Conservation (phyloP, 768 basidiomycete genomes). For the Suillus subaureus region DNA sequence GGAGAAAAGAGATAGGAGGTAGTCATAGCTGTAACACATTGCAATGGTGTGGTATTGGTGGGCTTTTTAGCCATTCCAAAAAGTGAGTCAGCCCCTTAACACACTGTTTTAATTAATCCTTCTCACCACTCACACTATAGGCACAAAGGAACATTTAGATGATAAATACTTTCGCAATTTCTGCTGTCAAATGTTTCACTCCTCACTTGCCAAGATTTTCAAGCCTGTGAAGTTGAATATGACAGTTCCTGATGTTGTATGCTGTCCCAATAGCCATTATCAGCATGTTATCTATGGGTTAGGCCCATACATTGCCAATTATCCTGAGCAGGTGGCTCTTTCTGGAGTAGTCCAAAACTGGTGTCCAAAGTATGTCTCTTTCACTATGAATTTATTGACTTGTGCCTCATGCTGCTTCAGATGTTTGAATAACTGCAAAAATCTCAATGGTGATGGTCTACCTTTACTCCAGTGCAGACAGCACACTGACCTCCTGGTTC, state of each 20-base stretch:
- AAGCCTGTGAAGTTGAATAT: conserved; percentile 25
- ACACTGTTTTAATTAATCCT: too few species aligned
- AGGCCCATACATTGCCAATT: conserved; percentile 42
- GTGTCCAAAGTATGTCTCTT: conserved; percentile 33
- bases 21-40: too few species aligned
- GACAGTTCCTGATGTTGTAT: conserved; percentile 24
- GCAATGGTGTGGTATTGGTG: too few species aligned
- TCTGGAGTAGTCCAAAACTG: too few species aligned
- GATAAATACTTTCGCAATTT: conserved; percentile 27
- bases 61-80: too few species aligned
- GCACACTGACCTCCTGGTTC: conserved; percentile 23
- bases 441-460: conserved; percentile 27
- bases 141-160: conserved; percentile 17
- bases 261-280: conserved; percentile 34
- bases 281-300: conserved; percentile 33
- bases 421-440: conserved; percentile 22
- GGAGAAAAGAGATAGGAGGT: too few species aligned
- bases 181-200: conserved; percentile 31
- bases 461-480: conserved; percentile 21
- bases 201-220: conserved; percentile 30
- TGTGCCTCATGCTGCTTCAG: conserved; percentile 15
- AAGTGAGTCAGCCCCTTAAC: too few species aligned
- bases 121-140: conserved; percentile 5
- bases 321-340: conserved; percentile 35
- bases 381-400: too few species aligned